Conservation (phyloP, 202 grass and related monocot species). For the Panicum virgatum region DNA sequence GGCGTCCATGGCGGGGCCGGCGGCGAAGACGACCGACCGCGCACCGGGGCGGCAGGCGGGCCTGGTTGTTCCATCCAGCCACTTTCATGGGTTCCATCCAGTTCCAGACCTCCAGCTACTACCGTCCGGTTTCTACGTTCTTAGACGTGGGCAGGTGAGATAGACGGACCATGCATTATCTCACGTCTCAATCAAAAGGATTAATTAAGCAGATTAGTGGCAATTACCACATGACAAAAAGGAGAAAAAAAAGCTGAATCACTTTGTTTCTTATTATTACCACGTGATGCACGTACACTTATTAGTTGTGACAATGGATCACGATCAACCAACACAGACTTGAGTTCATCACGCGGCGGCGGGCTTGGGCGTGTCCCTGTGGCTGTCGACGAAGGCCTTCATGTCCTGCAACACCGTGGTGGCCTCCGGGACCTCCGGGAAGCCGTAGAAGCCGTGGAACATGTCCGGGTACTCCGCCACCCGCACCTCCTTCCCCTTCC, state of each 20-base stretch:
- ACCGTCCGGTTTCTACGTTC: background rate
- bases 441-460: constrained; percentile 46
- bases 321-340: background rate
- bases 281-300: too few relatives aligned
- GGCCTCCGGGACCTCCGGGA: constrained; percentile 45
- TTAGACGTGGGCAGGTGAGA: background rate
- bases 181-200: too few relatives aligned
- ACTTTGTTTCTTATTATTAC: background rate
- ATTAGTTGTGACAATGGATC: background rate
- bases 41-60: too few relatives aligned
- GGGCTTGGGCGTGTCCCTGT: background rate
- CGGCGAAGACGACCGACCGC: too few relatives aligned
- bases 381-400: constrained; percentile 40
- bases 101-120: too few relatives aligned
- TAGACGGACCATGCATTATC: background rate
- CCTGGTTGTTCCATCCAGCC: too few relatives aligned
- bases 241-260: background rate
- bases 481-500: constrained; percentile 7
- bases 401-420: constrained; percentile 38
- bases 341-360: background rate
- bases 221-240: too few relatives aligned
- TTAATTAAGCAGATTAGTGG: too few relatives aligned
- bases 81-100: too few relatives aligned
- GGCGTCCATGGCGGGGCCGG: too few relatives aligned
- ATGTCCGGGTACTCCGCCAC: constrained; percentile 46